Percentiles rank a stretch among this genome's conserved stretches.
Evolutionary conservation across 2,329 filamentous ascomycete species (phyloP).

Genomic region (Sclerotinia glacialis): DNA sequence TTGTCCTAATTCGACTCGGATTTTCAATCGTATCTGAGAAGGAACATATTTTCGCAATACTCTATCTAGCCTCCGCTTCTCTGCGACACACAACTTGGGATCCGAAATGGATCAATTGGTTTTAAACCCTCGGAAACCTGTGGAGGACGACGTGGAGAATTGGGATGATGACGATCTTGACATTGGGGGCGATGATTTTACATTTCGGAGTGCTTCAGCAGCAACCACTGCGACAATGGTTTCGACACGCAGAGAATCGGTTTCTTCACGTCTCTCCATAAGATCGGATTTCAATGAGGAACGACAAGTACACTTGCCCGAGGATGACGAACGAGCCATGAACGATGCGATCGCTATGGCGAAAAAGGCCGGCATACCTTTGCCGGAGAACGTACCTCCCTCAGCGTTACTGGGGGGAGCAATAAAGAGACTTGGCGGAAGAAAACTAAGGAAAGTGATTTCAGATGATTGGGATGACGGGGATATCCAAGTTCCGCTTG

Average conservation of each 20-base stretch:
- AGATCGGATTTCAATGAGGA: constrained; percentile 55
- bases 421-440: constrained; percentile 81
- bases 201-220: constrained; percentile 49
- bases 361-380: constrained; percentile 84
- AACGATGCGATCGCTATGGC: constrained; percentile 84
- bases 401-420: constrained; percentile 89
- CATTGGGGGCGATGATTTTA: constrained; percentile 65
- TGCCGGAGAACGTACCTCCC: constrained; percentile 80
- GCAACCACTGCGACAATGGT: constrained; percentile 43
- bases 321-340: constrained; percentile 80
- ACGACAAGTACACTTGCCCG: constrained; percentile 79
- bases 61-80: not conserved
- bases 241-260: constrained; percentile 65
- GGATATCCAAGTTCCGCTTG: constrained; percentile 67
- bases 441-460: constrained; percentile 68
- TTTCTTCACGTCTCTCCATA: constrained; percentile 49
- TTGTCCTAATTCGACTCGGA: constrained; percentile 25
- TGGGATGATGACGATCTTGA: constrained; percentile 78
- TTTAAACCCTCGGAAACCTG: constrained; percentile 37
- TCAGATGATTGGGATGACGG: constrained; percentile 81
- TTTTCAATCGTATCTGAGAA: constrained; percentile 17
- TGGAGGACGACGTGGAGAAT: constrained; percentile 63
- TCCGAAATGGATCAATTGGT: constrained; percentile 38
- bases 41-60: not conserved
- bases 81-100: not conserved